These are phyloP conservation scores for Geopyxis carbonaria DNA, from an alignment of 495 filamentous ascomycete species.

Conservation along the genomic window DNA sequence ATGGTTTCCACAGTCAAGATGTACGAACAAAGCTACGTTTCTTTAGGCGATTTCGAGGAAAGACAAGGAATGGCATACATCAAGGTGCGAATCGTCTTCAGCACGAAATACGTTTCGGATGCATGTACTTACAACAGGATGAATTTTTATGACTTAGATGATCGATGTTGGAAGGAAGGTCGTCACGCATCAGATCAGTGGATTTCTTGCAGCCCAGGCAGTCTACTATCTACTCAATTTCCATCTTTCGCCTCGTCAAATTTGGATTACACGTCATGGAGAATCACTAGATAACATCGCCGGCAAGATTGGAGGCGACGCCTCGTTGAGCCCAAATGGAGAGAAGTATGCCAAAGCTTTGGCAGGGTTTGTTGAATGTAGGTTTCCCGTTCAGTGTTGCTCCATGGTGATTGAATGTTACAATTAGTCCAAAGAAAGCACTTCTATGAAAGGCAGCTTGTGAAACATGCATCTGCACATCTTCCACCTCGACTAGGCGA, in stretches of 20 bases:
- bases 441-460: slow-evolving; percentile 29
- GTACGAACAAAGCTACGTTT: slow-evolving; percentile 84
- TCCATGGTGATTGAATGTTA: not conserved
- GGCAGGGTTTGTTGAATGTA: slow-evolving; percentile 19
- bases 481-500: slow-evolving; percentile 79
- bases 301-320: slow-evolving; percentile 83
- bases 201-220: slow-evolving; percentile 78
- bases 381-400: too few species aligned
- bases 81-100: slow-evolving; percentile 34
- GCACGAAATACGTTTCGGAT: too few species aligned
- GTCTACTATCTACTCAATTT: slow-evolving; percentile 90
- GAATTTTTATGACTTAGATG: slow-evolving; percentile 42
- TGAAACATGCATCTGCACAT: slow-evolving; percentile 19
- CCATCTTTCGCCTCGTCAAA: slow-evolving; percentile 83
- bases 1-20: slow-evolving; percentile 41
- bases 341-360: slow-evolving; percentile 60
- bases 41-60: slow-evolving; percentile 83
- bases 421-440: slow-evolving; percentile 16
- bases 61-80: slow-evolving; percentile 77
- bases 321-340: slow-evolving; percentile 68
- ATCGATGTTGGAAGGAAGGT: slow-evolving; percentile 94
- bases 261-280: slow-evolving; percentile 95
- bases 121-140: too few species aligned
- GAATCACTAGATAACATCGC: slow-evolving; percentile 81
- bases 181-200: slow-evolving; percentile 71